A percentile compares a stretch with the other conserved stretches of the same genome.
Evolutionary conservation across 1,284 basidiomycete genomes (phyloP).

Genomic region (Irpex sp.): DNA sequence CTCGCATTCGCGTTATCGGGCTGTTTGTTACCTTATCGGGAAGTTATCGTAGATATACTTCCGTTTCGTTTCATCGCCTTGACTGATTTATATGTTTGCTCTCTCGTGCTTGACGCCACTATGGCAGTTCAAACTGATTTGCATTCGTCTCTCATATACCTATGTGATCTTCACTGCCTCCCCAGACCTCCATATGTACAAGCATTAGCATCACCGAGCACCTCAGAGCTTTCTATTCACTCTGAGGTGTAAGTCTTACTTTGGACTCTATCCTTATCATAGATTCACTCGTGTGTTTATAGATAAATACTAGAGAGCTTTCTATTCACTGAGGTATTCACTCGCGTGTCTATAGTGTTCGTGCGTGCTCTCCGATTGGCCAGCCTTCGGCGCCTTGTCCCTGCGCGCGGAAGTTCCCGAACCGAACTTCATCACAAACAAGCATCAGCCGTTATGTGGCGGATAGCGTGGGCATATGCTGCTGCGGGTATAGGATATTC

Average conservation of each 20-base stretch:
- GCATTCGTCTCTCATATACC: too few species aligned
- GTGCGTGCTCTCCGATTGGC: neutral
- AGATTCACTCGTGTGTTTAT: neutral
- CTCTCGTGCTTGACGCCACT: too few species aligned
- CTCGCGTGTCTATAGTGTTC: neutral
- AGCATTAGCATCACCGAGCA: neutral
- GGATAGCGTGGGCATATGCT: too few species aligned
- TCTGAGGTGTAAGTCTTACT: neutral
- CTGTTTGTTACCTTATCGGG: neutral
- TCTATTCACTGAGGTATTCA: neutral
- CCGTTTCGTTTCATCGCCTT: neutral
- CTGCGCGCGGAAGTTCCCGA: neutral
- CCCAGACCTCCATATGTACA: too few species aligned
- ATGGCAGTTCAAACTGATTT: too few species aligned
- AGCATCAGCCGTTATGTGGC: too few species aligned
- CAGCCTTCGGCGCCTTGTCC: neutral
- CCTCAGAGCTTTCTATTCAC: neutral
- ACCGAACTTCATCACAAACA: too few species aligned
- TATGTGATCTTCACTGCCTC: too few species aligned
- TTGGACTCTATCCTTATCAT: neutral
- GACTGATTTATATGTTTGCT: too few species aligned
- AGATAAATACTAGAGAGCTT: neutral
- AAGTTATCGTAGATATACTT: neutral
- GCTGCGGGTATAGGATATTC: too few species aligned
- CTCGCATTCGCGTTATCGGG: neutral